Conservation (phyloP, 768 basidiomycete species). For the Podaxis mareebaensis region DNA sequence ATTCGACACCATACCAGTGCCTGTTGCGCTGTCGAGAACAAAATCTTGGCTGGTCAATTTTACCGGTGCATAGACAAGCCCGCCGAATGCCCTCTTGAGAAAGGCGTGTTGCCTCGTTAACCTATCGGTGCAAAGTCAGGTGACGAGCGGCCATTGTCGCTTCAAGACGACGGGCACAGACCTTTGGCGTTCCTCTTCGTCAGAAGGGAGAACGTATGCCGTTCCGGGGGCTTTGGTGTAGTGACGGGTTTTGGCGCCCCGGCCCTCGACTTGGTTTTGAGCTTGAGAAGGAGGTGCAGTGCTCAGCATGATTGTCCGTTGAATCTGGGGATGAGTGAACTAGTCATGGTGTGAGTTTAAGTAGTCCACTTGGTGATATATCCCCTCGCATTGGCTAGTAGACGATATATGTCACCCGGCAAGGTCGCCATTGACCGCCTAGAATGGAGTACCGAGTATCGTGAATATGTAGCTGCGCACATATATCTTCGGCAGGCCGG, state of each 20-base stretch:
- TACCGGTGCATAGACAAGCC: not conserved
- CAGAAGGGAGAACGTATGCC: constrained; percentile 29
- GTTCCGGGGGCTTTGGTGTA: not conserved
- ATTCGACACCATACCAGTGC: not conserved
- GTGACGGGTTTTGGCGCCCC: not conserved
- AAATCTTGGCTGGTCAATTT: not conserved
- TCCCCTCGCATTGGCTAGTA: too few species aligned
- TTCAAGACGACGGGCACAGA: not conserved
- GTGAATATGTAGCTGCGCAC: too few species aligned
- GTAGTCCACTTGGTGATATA: not conserved
- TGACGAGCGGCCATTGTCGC: not conserved
- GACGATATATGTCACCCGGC: too few species aligned
- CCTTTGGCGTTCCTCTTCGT: not conserved
- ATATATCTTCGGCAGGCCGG: too few species aligned
- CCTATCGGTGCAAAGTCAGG: not conserved
- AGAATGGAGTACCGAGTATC: too few species aligned
- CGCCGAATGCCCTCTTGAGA: not conserved
- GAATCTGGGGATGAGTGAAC: not conserved
- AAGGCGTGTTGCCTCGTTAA: not conserved
- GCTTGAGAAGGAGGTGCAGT: not conserved
- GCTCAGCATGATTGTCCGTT: not conserved
- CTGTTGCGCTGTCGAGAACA: not conserved
- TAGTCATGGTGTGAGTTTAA: not conserved
- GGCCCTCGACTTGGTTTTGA: not conserved
- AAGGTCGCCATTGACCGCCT: too few species aligned